A percentile compares a stretch with the other conserved stretches of the same genome.
Conservation (phyloP, 2,329 filamentous ascomycete species). For the Orbilia oligospora region DNA sequence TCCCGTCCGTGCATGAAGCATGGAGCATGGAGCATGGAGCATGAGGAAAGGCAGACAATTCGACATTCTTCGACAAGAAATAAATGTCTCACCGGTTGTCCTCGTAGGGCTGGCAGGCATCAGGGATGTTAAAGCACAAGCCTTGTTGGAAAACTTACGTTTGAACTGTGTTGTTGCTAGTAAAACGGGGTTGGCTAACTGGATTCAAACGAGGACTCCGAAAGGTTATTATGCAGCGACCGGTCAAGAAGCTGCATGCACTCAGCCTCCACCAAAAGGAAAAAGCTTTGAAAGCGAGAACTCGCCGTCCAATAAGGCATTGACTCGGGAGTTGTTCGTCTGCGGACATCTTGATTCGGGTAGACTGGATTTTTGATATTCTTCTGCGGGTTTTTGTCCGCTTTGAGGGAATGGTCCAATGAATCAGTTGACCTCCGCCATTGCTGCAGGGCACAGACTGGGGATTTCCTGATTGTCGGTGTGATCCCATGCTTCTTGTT, state of each 20-base stretch:
- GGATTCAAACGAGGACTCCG: constrained; percentile 52
- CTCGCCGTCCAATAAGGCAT: constrained; percentile 38
- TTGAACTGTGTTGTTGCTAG: constrained; percentile 25
- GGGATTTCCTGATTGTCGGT: constrained; percentile 15
- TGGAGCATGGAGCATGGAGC: constrained; percentile 24
- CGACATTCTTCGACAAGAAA: constrained; percentile 9
- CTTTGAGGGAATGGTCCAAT: background rate
- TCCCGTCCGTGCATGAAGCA: constrained; percentile 53
- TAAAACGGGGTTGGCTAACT: constrained; percentile 48
- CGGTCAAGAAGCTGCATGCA: constrained; percentile 48
- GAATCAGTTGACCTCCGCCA: constrained; percentile 55
- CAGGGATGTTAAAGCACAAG: constrained; percentile 44
- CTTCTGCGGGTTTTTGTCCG: constrained; percentile 27
- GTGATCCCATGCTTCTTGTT: constrained; percentile 1
- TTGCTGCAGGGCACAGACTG: constrained; percentile 38
- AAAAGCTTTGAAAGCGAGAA: constrained; percentile 35
- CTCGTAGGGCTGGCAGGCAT: constrained; percentile 61
- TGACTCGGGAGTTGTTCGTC: constrained; percentile 23
- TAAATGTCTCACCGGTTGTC: constrained; percentile 55
- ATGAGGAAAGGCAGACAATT: constrained; percentile 41
- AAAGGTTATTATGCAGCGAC: constrained; percentile 36
- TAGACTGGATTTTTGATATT: constrained; percentile 2
- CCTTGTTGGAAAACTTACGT: constrained; percentile 12
- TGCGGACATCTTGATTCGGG: constrained; percentile 36
- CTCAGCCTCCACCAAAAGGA: constrained; percentile 58